Evolutionary conservation across 1,284 basidiomycete genomes (phyloP).

Genomic region (Tremellales sp.): DNA sequence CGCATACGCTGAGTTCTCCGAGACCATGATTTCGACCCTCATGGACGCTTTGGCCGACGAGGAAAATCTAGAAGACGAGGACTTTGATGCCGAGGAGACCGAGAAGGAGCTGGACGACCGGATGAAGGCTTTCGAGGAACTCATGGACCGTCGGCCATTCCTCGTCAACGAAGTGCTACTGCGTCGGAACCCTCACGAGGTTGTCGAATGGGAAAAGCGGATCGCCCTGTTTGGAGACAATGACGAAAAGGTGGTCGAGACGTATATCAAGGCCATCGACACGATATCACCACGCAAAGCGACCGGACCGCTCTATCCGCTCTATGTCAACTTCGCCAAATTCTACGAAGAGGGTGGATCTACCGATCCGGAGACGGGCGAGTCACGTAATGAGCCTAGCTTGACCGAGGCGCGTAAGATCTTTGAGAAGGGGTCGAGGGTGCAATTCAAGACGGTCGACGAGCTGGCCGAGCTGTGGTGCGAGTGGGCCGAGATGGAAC

Average conservation of each 20-base stretch:
- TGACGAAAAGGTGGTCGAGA: constrained; percentile 90
- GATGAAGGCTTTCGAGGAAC: constrained; percentile 89
- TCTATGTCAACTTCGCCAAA: constrained; percentile 94
- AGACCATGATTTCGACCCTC: constrained; percentile 83
- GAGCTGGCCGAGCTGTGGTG: constrained; percentile 99
- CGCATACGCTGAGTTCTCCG: constrained; percentile 90
- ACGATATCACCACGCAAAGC: constrained; percentile 87
- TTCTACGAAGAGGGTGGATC: constrained; percentile 96
- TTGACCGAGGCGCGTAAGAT: constrained; percentile 84
- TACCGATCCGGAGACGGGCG: constrained; percentile 52
- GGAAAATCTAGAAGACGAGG: constrained; percentile 61
- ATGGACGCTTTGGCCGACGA: constrained; percentile 74
- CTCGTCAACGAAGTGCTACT: constrained; percentile 93
- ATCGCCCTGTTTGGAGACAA: constrained; percentile 90
- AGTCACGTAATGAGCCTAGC: constrained; percentile 66
- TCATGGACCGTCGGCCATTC: constrained; percentile 95
- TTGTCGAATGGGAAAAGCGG: constrained; percentile 99
- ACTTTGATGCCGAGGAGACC: constrained; percentile 66
- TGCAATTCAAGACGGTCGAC: constrained; percentile 92
- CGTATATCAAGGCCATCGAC: constrained; percentile 83
- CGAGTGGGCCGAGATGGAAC: constrained; percentile 98
- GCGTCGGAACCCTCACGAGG: constrained; percentile 92
- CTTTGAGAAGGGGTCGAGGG: constrained; percentile 83
- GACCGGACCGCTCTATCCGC: constrained; percentile 81
- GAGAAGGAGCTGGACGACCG: constrained; percentile 80